These are phyloP conservation scores for Panaeolus cyanescens DNA, from an alignment of 768 basidiomycete species.

Conservation along the genomic window DNA sequence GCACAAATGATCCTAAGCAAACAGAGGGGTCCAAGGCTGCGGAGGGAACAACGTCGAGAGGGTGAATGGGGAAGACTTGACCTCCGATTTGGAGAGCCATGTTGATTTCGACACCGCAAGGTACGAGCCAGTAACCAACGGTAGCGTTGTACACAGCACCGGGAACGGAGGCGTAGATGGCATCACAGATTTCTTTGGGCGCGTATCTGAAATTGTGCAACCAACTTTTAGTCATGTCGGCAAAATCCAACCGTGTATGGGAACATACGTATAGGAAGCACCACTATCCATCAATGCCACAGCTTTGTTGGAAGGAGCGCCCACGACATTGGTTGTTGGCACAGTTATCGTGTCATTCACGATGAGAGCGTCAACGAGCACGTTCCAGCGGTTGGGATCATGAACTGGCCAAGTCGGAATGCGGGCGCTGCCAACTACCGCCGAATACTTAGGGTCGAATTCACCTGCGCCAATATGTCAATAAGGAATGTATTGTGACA, in stretches of 20 bases:
- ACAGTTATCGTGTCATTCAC: constrained; percentile 52
- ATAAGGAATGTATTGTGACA: not conserved
- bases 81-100: constrained; percentile 80
- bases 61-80: constrained; percentile 77
- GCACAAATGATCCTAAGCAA: constrained; percentile 79
- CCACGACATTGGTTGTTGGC: constrained; percentile 55
- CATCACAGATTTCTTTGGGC: constrained; percentile 59
- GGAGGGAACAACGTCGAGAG: constrained; percentile 68
- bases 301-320: constrained; percentile 68
- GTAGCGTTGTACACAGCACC: constrained; percentile 59
- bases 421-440: constrained; percentile 53
- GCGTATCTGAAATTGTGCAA: constrained; percentile 56
- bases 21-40: constrained; percentile 42
- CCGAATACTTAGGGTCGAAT: constrained; percentile 60
- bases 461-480: constrained; percentile 49
- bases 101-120: constrained; percentile 74
- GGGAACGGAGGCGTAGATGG: constrained; percentile 67
- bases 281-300: constrained; percentile 81
- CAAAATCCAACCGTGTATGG: not conserved
- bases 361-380: constrained; percentile 74
- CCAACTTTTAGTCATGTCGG: not conserved
- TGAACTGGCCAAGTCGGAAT: constrained; percentile 76
- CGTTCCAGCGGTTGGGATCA: constrained; percentile 71
- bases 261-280: constrained; percentile 73
- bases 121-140: constrained; percentile 69